phyloP scores from a whole-genome alignment of 1,284 basidiomycete genomes.

The Wallemia mellicola region DNA sequence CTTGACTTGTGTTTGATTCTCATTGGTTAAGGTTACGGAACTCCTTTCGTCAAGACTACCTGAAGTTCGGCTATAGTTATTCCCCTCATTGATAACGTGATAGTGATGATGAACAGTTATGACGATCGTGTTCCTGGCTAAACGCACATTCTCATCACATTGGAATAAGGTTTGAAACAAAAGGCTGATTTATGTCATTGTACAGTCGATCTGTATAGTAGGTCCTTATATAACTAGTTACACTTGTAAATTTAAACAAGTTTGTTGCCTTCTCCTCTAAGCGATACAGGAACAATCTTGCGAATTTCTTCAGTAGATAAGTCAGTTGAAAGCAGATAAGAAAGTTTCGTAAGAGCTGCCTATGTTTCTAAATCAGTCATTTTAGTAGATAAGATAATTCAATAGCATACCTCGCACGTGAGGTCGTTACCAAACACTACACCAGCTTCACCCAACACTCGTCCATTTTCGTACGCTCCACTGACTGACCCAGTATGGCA shows the following conservation, averaged over 20 bases:
- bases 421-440: background rate
- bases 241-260: background rate
- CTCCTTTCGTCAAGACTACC: no score
- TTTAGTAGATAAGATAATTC: background rate
- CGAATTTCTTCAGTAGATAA: background rate
- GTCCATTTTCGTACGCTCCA: background rate
- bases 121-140: no score
- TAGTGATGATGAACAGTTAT: no score
- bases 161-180: no score
- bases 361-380: background rate
- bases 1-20: background rate
- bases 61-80: no score
- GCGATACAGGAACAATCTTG: background rate
- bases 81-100: no score
- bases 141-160: no score
- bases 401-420: background rate
- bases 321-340: background rate
- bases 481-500: background rate
- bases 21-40: no score
- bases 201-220: no score
- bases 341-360: background rate
- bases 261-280: background rate
- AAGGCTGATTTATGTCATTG: no score
- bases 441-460: background rate
- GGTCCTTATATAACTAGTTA: no score